Conservation (phyloP, 495 filamentous ascomycete species). For the Aspergillus biplanus region DNA sequence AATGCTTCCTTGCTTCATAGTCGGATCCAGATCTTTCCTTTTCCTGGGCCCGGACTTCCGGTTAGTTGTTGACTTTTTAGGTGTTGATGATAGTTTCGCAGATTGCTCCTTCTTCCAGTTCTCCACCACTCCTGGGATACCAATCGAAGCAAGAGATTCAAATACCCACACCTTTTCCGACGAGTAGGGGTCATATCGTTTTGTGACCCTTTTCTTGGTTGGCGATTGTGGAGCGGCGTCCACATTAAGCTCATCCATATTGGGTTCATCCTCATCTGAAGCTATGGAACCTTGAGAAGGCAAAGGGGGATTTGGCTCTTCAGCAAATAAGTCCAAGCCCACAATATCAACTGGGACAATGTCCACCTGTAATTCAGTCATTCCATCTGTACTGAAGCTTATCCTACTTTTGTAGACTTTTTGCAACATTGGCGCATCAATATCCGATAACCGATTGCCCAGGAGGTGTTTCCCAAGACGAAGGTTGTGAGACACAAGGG, state of each 20-base stretch:
- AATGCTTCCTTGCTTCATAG: slow-evolving; percentile 51
- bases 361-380: slow-evolving; percentile 75
- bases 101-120: slow-evolving; percentile 71
- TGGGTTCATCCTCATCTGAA: slow-evolving; percentile 60
- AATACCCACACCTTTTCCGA: slow-evolving; percentile 76
- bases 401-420: slow-evolving; percentile 66
- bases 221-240: slow-evolving; percentile 32
- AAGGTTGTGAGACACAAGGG: slow-evolving; percentile 70
- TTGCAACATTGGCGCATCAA: slow-evolving; percentile 45
- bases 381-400: slow-evolving; percentile 74
- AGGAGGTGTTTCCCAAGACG: slow-evolving; percentile 38
- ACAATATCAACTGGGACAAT: slow-evolving; percentile 79
- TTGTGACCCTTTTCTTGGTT: slow-evolving; percentile 51
- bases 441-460: slow-evolving; percentile 31
- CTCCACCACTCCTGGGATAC: slow-evolving; percentile 72
- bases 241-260: slow-evolving; percentile 45
- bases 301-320: slow-evolving; percentile 62
- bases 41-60: slow-evolving; percentile 42
- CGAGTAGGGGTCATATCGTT: slow-evolving; percentile 66
- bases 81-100: slow-evolving; percentile 35
- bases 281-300: slow-evolving; percentile 49
- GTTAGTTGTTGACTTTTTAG: slow-evolving; percentile 31
- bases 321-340: slow-evolving; percentile 69
- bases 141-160: slow-evolving; percentile 68
- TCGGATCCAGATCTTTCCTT: slow-evolving; percentile 47